phyloP scores from a whole-genome alignment of 768 basidiomycete species.

The Peribolospora kevripleyi region DNA sequence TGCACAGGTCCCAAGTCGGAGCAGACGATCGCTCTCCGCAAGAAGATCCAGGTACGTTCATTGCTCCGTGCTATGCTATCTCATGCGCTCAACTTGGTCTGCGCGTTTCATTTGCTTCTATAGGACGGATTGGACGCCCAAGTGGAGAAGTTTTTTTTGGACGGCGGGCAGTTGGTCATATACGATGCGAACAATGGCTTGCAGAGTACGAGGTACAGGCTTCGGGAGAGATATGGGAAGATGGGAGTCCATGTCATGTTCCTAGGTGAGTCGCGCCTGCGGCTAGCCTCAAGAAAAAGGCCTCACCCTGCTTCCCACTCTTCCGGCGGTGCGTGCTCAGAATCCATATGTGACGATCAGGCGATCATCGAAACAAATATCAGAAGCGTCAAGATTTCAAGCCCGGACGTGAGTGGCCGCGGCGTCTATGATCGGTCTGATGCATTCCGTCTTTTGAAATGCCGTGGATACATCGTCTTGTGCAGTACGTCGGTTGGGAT shows the following conservation, averaged over 20 bases:
- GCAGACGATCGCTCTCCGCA: slow-evolving; percentile 54
- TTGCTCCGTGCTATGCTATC: too few species aligned
- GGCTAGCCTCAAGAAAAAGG: neutral
- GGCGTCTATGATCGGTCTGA: neutral
- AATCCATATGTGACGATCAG: slow-evolving; percentile 70
- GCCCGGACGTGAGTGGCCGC: slow-evolving; percentile 53
- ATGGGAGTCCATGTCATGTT: slow-evolving; percentile 77
- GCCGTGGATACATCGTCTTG: neutral
- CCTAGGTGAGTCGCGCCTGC: slow-evolving; percentile 34
- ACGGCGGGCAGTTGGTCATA: slow-evolving; percentile 79
- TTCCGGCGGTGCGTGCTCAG: slow-evolving; percentile 24
- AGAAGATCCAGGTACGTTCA: slow-evolving; percentile 17
- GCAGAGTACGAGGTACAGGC: slow-evolving; percentile 11
- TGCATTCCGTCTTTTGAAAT: neutral
- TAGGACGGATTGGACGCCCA: slow-evolving; percentile 60
- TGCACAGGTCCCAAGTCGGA: slow-evolving; percentile 40
- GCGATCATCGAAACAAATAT: slow-evolving; percentile 81
- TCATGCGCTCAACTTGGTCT: too few species aligned
- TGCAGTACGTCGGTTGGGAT: slow-evolving; percentile 74
- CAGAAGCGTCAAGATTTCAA: slow-evolving; percentile 74
- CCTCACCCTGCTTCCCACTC: neutral
- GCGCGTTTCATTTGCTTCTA: too few species aligned
- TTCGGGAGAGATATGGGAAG: slow-evolving; percentile 67
- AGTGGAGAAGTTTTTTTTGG: slow-evolving; percentile 64
- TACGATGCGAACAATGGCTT: slow-evolving; percentile 61